phyloP scores from a whole-genome alignment of 208 protist genomes.

The Crithidia mellificae region DNA sequence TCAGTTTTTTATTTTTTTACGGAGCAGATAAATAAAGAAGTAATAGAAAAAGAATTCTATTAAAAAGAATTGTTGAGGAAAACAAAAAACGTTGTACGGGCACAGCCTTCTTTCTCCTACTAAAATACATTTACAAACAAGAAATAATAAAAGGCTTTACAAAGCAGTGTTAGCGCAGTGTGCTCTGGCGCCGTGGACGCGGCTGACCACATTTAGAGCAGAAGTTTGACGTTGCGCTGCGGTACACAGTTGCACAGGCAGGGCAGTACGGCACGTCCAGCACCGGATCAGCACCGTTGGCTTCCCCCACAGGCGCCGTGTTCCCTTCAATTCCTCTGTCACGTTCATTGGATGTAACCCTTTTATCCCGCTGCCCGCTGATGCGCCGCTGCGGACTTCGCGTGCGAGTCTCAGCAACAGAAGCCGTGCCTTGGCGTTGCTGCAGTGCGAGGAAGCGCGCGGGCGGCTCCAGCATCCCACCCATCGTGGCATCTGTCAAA shows the following conservation, averaged over 20 bases:
- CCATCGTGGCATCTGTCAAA: conserved; percentile 57
- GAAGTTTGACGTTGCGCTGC: conserved; percentile 47
- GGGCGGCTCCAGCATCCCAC: conserved; percentile 43
- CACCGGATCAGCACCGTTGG: conserved; percentile 9
- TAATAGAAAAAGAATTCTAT: too few relatives aligned
- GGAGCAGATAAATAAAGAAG: too few relatives aligned
- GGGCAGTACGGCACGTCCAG: conserved; percentile 39
- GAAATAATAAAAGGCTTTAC: too few relatives aligned
- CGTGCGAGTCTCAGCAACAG: neutral
- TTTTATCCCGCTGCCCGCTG: too few relatives aligned
- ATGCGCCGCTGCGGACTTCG: neutral
- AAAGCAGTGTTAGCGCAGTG: conserved; percentile 14
- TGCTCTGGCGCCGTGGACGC: conserved; percentile 16
- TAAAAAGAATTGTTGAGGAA: too few relatives aligned
- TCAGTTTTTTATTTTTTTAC: too few relatives aligned
- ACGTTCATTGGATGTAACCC: too few relatives aligned
- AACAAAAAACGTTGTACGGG: too few relatives aligned
- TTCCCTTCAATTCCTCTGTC: too few relatives aligned
- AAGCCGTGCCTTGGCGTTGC: neutral
- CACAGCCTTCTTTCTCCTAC: too few relatives aligned
- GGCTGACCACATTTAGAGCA: conserved; percentile 60
- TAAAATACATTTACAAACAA: too few relatives aligned
- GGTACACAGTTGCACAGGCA: conserved; percentile 57
- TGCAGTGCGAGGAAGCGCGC: conserved; percentile 9
- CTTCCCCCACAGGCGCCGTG: neutral